Base-by-base conservation (phyloP, 1,284 basidiomycete genomes). In the Ustilago cynodontis region DNA sequence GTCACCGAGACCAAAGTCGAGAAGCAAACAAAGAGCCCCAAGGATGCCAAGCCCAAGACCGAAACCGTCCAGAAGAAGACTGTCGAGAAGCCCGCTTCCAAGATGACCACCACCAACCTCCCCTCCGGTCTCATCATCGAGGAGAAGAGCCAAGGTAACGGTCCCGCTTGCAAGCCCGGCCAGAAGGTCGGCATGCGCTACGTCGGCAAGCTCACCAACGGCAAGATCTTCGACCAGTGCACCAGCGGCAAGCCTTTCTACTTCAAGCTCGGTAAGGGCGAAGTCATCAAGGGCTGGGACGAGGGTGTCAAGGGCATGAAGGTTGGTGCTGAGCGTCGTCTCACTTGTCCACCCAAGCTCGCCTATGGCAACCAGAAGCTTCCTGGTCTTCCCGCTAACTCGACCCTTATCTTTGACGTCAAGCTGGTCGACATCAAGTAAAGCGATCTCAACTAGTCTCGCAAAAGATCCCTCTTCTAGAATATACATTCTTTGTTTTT, bases 281-380 rank as follows among this genome's bases (percentile, higher is more conserved):
- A 97, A 86, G 95, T 98, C 59, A 96, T 98, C 87, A 93, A 93
- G 88, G 78, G 82, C 39, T 97, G 94, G 95, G 95, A 97, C 82
- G 89, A 93, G 81, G 95, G 95, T 60, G 89, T 98, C 67, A 91
- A 88, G 63, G 96, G 95, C 55, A 97, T 98, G 94, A 91, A 92
- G 79, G 91, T 92, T 54, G 95, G 94, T 59, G 94, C 94, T 43
- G 95, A 98, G 87, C 91, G 95, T 63, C 88, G 91, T 70, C 89
- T 98, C 77, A 91, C 90, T 54, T 90, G 95, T 70, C 93, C 94
- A 76, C 74, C 89, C 62, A 82, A 86, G 49, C 83, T 89, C 62
- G 89, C 88, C 1, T 90, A 90, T 84, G 89, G 88, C 37, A 86
- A 84, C 77, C 87, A 88, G 78, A 87, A 87, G 63, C 87, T 87